phyloP scores from a whole-genome alignment of 352 stramenopile species.

The Phytophthora kernoviae region DNA sequence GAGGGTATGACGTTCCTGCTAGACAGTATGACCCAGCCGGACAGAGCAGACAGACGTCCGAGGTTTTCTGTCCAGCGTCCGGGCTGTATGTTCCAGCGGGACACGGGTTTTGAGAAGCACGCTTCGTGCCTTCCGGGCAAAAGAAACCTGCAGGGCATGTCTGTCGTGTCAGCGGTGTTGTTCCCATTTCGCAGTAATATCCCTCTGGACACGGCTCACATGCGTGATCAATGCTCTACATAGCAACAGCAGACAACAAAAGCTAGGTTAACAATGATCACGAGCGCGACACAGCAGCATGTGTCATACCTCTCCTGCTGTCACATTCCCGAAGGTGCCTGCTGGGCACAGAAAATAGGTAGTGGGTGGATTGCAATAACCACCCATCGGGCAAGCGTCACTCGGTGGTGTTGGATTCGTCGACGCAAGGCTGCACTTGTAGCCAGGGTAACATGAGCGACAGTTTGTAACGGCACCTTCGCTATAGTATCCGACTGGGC shows the following conservation, averaged over 20 bases:
- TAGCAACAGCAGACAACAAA: neutral
- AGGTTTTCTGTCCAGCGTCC: conserved; percentile 48
- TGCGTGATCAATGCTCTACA: conserved; percentile 77
- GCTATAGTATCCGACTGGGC: conserved; percentile 89
- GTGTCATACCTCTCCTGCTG: conserved; percentile 62
- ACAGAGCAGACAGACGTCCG: conserved; percentile 62
- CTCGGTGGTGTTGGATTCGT: conserved; percentile 76
- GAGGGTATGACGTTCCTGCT: conserved; percentile 47
- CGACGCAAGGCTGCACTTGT: conserved; percentile 83
- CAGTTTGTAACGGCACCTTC: conserved; percentile 75
- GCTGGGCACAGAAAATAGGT: conserved; percentile 87
- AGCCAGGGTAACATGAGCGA: conserved; percentile 64
- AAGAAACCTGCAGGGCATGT: conserved; percentile 69
- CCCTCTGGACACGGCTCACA: conserved; percentile 76
- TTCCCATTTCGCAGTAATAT: conserved; percentile 82
- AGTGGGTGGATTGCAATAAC: conserved; percentile 87
- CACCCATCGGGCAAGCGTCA: conserved; percentile 88
- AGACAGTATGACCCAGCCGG: conserved; percentile 70
- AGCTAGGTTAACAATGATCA: conserved; percentile 3
- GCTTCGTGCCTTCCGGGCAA: conserved; percentile 74
- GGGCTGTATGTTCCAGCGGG: conserved; percentile 85
- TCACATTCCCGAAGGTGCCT: conserved; percentile 88
- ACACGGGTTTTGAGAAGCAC: conserved; percentile 78
- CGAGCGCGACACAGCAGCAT: neutral
- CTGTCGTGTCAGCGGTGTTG: conserved; percentile 64